Evolutionary conservation across 345 rosid species (phyloP).

Genomic region (Rhizophora apiculata): DNA sequence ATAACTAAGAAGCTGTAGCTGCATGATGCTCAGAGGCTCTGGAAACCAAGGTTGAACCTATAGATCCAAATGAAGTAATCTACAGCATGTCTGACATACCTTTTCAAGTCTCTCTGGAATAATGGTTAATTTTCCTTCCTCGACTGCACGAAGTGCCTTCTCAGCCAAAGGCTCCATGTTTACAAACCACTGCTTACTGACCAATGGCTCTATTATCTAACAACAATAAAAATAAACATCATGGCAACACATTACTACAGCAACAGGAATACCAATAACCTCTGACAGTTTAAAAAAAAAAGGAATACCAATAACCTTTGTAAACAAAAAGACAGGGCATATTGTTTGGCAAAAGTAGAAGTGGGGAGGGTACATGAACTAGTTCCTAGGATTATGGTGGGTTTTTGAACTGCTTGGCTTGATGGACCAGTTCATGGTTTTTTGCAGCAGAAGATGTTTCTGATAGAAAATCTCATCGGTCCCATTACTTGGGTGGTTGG

Average conservation of each 20-base stretch:
- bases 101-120: conserved; percentile 95
- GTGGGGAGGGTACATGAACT: no score
- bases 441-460: no score
- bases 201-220: conserved; percentile 89
- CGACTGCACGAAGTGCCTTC: conserved; percentile 90
- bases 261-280: conserved; percentile 10
- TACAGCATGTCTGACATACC: conserved; percentile 39
- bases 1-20: neutral
- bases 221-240: conserved; percentile 9
- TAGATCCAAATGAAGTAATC: neutral
- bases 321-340: no score
- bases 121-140: conserved; percentile 65
- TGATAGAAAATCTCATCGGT: no score
- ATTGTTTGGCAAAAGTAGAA: no score
- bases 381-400: no score
- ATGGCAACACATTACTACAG: conserved; percentile 12
- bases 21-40: neutral
- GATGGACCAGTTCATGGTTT: no score
- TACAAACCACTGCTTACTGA: conserved; percentile 98
- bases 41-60: neutral
- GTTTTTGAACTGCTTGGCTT: no score
- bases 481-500: no score
- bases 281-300: no score
- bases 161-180: conserved; percentile 92
- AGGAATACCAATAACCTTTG: neutral